Evolutionary conservation across 306 rosid genomes (phyloP), one percentile per base, ranked within the genome.

Genomic region (Boehmeria nivea): DNA sequence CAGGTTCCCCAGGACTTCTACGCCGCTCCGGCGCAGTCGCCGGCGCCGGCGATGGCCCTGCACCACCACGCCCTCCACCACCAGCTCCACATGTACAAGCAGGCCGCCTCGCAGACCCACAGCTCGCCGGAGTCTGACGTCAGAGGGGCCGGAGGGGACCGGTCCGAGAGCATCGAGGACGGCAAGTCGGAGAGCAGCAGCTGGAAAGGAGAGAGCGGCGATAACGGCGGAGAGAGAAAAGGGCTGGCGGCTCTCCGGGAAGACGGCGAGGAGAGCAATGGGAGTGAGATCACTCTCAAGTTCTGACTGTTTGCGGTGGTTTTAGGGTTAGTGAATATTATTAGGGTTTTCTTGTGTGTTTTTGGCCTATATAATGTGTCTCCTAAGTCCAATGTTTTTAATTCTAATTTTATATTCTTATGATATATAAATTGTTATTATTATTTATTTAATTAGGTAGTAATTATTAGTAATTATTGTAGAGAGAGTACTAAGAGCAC

Each of bases 121-220:
- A 72, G 83, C 50, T 79, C 89, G 6, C 88, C 89, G 11, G 87
- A 83, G 19, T 78, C 87, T 0, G 94, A 84, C 1, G 23, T 58
- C 3, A 23, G 81, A 10, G 84, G 82, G 0, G 62, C 50, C 0
- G 87, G 82, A 0, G 86, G 83, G 0, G 89, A 75, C 56, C 69
- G 79, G 58, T 83, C 96, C 9, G 99, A 85, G 84, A 93, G 99
- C 61, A 93, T 87, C 0, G 99, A 87, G 69, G 95, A 87, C 4
- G 96, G 96, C 13, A 93, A 93, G 61, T 93, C 95, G 10, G 99
- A 85, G 18, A 87, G 96, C 65, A 76, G 89, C 54, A 93, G 99
- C 88, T 93, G 96, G 96, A 93, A 83, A 59, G 96, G 76, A 0
- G 99, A 88, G 67, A 93, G 95, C 47, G 84, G 85, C 8, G 95